These are phyloP conservation scores for Cephaloascus albidus DNA, from an alignment of 805 yeast genomes.

Conservation along the genomic window DNA sequence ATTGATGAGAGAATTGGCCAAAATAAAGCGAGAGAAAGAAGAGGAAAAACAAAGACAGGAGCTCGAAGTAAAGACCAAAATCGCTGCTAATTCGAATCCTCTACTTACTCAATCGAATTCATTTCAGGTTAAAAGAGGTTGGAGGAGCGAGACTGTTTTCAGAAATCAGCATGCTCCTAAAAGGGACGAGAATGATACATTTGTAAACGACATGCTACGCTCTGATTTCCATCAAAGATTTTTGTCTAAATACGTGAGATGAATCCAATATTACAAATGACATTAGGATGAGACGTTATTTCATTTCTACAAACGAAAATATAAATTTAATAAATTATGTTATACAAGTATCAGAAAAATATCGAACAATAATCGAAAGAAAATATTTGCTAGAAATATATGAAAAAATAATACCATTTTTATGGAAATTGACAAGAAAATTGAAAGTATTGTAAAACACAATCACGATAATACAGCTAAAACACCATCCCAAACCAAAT, in stretches of 20 bases:
- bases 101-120: too few species aligned
- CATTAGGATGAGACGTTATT: too few species aligned
- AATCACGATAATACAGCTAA: neutral
- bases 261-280: too few species aligned
- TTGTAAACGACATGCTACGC: neutral
- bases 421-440: too few species aligned
- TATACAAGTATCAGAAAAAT: too few species aligned
- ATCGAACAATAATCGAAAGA: too few species aligned
- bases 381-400: too few species aligned
- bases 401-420: too few species aligned
- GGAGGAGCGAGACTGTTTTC: neutral
- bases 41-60: neutral
- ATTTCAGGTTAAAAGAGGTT: neutral
- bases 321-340: too few species aligned
- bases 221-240: neutral
- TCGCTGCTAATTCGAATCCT: neutral
- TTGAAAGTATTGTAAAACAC: neutral
- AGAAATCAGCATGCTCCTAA: slow-evolving; percentile 1
- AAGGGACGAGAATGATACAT: neutral
- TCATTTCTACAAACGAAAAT: too few species aligned
- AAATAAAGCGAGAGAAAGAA: neutral
- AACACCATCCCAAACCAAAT: neutral
- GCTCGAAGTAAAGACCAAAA: neutral
- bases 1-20: neutral
- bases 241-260: neutral